A percentile compares a stretch with the other conserved stretches of the same genome.
phyloP scores from a whole-genome alignment of 768 basidiomycete species.

The Hypholoma fasciculare region DNA sequence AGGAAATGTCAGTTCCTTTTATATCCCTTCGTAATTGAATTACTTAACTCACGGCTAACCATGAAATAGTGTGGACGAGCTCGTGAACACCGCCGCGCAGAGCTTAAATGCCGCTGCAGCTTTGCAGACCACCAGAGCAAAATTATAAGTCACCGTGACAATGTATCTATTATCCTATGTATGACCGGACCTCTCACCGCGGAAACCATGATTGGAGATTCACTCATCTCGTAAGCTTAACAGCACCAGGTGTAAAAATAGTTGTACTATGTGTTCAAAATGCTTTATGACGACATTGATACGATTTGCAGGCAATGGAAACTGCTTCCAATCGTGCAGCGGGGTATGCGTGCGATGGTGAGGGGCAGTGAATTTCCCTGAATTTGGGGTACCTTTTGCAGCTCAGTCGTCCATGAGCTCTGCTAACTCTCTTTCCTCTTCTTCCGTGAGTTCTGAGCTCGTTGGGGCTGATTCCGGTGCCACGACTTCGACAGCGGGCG shows the following conservation, averaged over 20 bases:
- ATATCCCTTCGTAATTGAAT: background rate
- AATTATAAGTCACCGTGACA: constrained; percentile 44
- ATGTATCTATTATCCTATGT: background rate
- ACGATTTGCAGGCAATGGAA: background rate
- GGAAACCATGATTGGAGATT: too few relatives aligned
- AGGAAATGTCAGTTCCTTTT: constrained; percentile 61
- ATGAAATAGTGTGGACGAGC: constrained; percentile 70
- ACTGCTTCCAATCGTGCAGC: background rate
- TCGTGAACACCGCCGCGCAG: constrained; percentile 68
- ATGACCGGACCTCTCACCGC: background rate
- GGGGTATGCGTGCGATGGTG: too few relatives aligned
- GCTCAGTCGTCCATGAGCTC: constrained; percentile 55
- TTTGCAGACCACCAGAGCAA: constrained; percentile 45
- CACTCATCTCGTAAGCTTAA: too few relatives aligned
- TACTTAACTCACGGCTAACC: too few relatives aligned
- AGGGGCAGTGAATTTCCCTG: too few relatives aligned
- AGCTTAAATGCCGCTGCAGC: constrained; percentile 48
- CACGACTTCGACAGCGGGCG: constrained; percentile 12
- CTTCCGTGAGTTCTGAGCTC: constrained; percentile 66
- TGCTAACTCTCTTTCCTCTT: constrained; percentile 87
- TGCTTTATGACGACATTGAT: background rate
- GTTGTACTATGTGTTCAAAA: too few relatives aligned
- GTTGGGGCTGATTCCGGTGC: constrained; percentile 8
- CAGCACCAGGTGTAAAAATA: too few relatives aligned
- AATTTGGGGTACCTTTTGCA: too few relatives aligned